These are phyloP conservation scores for Metarhizium robertsii DNA, from an alignment of 2,329 filamentous ascomycete species.

Conservation along the genomic window DNA sequence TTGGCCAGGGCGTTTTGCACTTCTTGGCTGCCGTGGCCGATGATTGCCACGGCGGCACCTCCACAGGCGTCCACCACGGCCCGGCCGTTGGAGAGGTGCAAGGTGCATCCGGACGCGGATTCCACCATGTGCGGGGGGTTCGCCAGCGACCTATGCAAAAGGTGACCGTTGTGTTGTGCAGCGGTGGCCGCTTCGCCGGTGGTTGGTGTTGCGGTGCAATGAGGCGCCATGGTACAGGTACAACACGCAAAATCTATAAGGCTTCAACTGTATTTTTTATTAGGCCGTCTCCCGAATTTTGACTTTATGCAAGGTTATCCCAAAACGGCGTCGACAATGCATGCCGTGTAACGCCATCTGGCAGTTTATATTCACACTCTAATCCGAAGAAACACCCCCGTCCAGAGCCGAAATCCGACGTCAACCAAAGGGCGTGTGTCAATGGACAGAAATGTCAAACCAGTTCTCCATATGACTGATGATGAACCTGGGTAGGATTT, in stretches of 20 bases:
- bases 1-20: slow-evolving; percentile 44
- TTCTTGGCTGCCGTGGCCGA: slow-evolving; percentile 50
- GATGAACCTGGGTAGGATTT: background rate
- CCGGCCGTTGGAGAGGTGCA: background rate
- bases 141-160: background rate
- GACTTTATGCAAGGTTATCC: too few species aligned
- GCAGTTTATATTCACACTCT: background rate
- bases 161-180: background rate
- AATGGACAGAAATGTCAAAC: background rate
- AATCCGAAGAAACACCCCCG: background rate
- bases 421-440: background rate
- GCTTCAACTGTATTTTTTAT: too few species aligned
- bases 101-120: background rate
- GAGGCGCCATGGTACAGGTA: background rate
- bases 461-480: background rate
- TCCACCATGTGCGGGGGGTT: background rate
- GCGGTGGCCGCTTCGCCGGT: background rate
- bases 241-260: too few species aligned
- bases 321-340: too few species aligned
- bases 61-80: background rate
- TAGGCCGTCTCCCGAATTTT: too few species aligned
- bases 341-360: too few species aligned
- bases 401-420: background rate
- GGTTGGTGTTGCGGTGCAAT: background rate
- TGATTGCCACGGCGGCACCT: slow-evolving; percentile 46